Evolutionary conservation across 176 grass and related monocot species (phyloP).

Genomic region (Pharus latifolius): DNA sequence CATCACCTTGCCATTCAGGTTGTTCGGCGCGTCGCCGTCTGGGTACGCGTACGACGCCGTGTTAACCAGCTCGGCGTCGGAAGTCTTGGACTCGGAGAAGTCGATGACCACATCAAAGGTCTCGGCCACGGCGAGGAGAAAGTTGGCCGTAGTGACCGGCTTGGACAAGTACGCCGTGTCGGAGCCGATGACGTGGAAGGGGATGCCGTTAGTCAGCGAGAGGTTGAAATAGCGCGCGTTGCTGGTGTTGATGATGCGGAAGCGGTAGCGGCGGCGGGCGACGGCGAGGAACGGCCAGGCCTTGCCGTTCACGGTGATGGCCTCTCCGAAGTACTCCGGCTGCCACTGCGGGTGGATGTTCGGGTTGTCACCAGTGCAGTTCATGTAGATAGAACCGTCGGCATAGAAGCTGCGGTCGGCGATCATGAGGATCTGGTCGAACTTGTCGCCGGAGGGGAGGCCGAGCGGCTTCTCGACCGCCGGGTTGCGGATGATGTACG

Average conservation of each 20-base stretch:
- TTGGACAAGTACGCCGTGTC: slow-evolving; percentile 41
- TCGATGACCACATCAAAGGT: slow-evolving; percentile 60
- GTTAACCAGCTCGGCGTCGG: slow-evolving; percentile 29
- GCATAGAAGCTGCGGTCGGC: slow-evolving; percentile 61
- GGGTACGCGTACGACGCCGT: slow-evolving; percentile 64
- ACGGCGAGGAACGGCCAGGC: slow-evolving; percentile 59
- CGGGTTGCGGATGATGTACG: slow-evolving; percentile 42
- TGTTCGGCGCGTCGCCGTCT: slow-evolving; percentile 11
- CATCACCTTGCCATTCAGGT: slow-evolving; percentile 42
- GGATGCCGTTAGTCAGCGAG: slow-evolving; percentile 22
- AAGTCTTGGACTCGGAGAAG: not conserved
- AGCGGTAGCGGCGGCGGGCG: slow-evolving; percentile 34
- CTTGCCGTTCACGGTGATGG: slow-evolving; percentile 63
- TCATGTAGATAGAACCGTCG: slow-evolving; percentile 54
- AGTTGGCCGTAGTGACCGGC: slow-evolving; percentile 2
- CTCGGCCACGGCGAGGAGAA: slow-evolving; percentile 59
- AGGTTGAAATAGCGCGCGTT: slow-evolving; percentile 72
- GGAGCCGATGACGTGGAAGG: slow-evolving; percentile 42
- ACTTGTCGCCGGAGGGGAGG: slow-evolving; percentile 35
- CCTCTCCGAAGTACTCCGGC: slow-evolving; percentile 61
- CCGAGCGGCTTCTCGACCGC: slow-evolving; percentile 15
- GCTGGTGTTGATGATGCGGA: slow-evolving; percentile 63
- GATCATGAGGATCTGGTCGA: slow-evolving; percentile 47
- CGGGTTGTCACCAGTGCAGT: slow-evolving; percentile 35
- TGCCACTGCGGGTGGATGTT: slow-evolving; percentile 48